phyloP scores from a whole-genome alignment of 768 basidiomycete genomes.

The Calocybe gangraenosa region DNA sequence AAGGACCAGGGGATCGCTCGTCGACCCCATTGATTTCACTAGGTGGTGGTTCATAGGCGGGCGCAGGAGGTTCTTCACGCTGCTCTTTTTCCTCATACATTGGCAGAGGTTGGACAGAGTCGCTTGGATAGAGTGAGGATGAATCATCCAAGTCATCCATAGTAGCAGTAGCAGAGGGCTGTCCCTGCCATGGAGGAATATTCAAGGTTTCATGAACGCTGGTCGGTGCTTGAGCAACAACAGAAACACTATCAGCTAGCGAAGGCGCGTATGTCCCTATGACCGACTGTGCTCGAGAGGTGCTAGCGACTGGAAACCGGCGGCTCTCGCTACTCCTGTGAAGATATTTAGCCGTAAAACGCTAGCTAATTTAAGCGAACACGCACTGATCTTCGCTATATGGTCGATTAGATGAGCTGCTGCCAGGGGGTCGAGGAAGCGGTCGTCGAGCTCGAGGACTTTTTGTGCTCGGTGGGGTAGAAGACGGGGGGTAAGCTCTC shows the following conservation, averaged over 20 bases:
- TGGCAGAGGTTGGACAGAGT: conserved; percentile 9
- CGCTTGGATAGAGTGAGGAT: conserved; percentile 15
- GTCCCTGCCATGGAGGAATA: conserved; percentile 5
- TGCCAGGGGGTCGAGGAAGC: conserved; percentile 22
- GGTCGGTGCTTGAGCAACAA: not conserved
- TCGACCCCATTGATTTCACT: not conserved
- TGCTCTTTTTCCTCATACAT: not conserved
- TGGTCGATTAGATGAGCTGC: no score
- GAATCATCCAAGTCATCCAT: conserved; percentile 10
- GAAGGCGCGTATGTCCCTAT: not conserved
- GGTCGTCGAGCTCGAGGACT: conserved; percentile 17
- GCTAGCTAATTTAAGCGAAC: not conserved
- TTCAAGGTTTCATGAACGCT: not conserved
- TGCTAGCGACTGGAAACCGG: conserved; percentile 7
- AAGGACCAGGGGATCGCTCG: not conserved
- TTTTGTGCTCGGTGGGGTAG: conserved; percentile 12
- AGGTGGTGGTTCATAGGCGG: not conserved
- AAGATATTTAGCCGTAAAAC: not conserved
- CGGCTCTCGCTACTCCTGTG: conserved; percentile 7
- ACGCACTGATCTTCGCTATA: conserved; percentile 13
- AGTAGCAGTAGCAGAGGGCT: not conserved
- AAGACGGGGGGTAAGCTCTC: conserved; percentile 12
- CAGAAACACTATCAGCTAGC: not conserved
- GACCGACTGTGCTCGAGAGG: conserved; percentile 5
- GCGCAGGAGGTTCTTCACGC: not conserved